These are phyloP conservation scores for Lepidium campestre DNA, from an alignment of 441 rosid genomes.

Conservation along the genomic window DNA sequence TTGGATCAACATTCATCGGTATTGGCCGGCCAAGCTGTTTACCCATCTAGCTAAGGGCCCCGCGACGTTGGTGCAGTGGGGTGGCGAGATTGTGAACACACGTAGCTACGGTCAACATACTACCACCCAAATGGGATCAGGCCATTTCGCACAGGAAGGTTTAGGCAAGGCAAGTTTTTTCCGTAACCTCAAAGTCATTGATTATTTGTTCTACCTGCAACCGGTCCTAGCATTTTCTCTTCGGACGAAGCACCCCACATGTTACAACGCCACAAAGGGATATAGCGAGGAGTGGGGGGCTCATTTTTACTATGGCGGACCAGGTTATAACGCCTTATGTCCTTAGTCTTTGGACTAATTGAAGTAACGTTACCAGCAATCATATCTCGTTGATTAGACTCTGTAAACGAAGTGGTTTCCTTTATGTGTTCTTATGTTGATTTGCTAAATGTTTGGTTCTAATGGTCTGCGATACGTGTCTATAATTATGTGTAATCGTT, in stretches of 20 bases:
- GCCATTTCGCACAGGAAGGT: not conserved
- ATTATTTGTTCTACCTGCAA: not conserved
- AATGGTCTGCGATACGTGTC: no score
- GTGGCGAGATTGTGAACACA: not conserved
- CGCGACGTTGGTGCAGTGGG: not conserved
- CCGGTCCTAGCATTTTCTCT: not conserved
- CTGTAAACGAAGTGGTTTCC: no score
- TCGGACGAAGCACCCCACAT: rapidly evolving
- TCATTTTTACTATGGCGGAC: not conserved
- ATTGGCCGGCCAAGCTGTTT: not conserved
- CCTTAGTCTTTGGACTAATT: not conserved
- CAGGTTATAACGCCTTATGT: not conserved
- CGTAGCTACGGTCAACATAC: not conserved
- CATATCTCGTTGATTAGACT: no score
- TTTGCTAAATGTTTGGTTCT: no score
- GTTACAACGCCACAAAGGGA: not conserved
- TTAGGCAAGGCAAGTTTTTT: not conserved
- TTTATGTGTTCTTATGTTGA: no score
- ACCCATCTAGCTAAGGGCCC: not conserved
- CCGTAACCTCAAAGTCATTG: not conserved
- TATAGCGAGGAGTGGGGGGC: not conserved
- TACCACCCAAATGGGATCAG: not conserved
- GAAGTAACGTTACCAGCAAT: no score
- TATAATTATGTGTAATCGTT: no score
- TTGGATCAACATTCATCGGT: not conserved